Conservation (phyloP, 2,329 filamentous ascomycete species). For the Aspergillus puulaauensis region DNA sequence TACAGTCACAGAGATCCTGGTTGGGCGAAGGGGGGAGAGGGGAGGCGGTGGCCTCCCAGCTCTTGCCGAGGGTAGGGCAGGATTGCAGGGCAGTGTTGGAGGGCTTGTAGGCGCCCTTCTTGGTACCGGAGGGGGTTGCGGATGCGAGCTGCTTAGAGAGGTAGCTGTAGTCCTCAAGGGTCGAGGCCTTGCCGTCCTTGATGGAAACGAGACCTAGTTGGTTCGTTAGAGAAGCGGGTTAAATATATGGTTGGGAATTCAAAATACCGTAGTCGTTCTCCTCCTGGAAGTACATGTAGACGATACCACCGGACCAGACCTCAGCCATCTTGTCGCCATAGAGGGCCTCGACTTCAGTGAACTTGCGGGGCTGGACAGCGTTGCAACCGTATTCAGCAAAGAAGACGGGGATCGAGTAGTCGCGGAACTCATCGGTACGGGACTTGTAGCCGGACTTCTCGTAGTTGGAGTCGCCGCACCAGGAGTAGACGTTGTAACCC, state of each 20-base stretch:
- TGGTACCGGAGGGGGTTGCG: slow-evolving; percentile 64
- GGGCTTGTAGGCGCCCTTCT: slow-evolving; percentile 66
- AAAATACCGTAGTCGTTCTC: slow-evolving; percentile 74
- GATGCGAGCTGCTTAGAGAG: slow-evolving; percentile 68
- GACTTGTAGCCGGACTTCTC: slow-evolving; percentile 73
- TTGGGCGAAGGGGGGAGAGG: slow-evolving; percentile 80
- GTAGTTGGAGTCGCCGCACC: slow-evolving; percentile 85
- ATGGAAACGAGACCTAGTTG: slow-evolving; percentile 66
- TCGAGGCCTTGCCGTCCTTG: slow-evolving; percentile 60
- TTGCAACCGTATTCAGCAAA: slow-evolving; percentile 99
- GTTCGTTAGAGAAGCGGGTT: slow-evolving; percentile 9
- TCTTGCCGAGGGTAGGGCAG: slow-evolving; percentile 65
- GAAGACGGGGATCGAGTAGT: slow-evolving; percentile 91
- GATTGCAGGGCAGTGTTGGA: slow-evolving; percentile 64
- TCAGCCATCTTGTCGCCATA: slow-evolving; percentile 76
- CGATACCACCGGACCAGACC: slow-evolving; percentile 91
- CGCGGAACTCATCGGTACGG: slow-evolving; percentile 79
- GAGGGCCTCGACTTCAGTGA: slow-evolving; percentile 78
- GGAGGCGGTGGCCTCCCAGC: slow-evolving; percentile 66
- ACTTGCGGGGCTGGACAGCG: slow-evolving; percentile 66
- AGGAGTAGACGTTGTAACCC: slow-evolving; percentile 99
- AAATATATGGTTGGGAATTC: slow-evolving; percentile 14
- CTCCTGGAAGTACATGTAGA: slow-evolving; percentile 97
- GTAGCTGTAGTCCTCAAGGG: slow-evolving; percentile 70
- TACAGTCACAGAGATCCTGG: slow-evolving; percentile 75